These are phyloP conservation scores for Terfezia boudieri DNA, from an alignment of 495 filamentous ascomycete genomes.

Conservation along the genomic window DNA sequence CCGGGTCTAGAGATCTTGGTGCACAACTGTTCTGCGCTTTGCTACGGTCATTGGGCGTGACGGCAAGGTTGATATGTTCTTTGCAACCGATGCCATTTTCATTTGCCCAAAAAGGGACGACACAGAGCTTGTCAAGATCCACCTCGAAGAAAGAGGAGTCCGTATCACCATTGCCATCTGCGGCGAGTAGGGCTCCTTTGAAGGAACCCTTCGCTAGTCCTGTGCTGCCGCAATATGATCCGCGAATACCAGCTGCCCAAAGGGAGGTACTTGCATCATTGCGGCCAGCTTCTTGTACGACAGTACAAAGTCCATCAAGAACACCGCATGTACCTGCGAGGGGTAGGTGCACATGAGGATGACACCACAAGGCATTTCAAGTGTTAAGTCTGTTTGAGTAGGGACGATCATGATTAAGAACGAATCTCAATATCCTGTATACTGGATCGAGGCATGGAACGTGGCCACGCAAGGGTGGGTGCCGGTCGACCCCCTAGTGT, in stretches of 20 bases:
- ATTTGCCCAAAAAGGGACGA: background rate
- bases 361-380: background rate
- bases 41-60: conserved; percentile 52
- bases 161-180: too few relatives aligned
- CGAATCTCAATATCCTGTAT: conserved; percentile 57
- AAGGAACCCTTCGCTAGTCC: background rate
- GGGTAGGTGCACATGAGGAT: too few relatives aligned
- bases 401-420: conserved; percentile 17
- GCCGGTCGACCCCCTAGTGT: conserved; percentile 66
- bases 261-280: too few relatives aligned
- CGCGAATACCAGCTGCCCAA: too few relatives aligned
- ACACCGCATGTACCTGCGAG: too few relatives aligned
- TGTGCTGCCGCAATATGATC: too few relatives aligned
- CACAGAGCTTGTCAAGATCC: too few relatives aligned
- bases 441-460: conserved; percentile 86
- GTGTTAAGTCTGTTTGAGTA: conserved; percentile 1
- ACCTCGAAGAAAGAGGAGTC: too few relatives aligned
- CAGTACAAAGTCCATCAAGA: too few relatives aligned
- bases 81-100: conserved; percentile 57
- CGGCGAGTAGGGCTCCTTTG: too few relatives aligned
- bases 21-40: conserved; percentile 78
- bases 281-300: too few relatives aligned
- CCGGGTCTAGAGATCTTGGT: conserved; percentile 72
- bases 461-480: conserved; percentile 73
- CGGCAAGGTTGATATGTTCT: conserved; percentile 79